Base-by-base conservation (phyloP, 2,329 filamentous ascomycete species). In the Myriosclerotinia duriaeana region DNA sequence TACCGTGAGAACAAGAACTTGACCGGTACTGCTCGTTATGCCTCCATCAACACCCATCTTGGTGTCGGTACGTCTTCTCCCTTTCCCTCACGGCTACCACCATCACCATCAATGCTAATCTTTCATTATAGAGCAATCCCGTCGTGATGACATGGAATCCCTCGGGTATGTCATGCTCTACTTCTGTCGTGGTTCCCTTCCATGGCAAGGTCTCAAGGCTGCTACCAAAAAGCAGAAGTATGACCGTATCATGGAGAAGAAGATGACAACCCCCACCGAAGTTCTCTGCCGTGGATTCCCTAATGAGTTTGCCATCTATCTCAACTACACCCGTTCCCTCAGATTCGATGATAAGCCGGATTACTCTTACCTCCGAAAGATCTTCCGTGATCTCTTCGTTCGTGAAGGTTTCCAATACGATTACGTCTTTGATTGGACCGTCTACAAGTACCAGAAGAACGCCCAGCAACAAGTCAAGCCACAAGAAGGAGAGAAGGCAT, bases 1-100 rank as follows among this genome's bases (percentile, higher is more conserved):
- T 98, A 99, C 86, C 89, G 95, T 83, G 95, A 98, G 92, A 98
- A 98, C 89, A 98, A 99, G 91, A 98, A 98, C 87, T 84, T 99
- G 81, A 99, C 95, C 65, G 95, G 95, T 79, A 99, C 95, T 76
- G 95, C 95, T 75, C 94, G 95, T 79, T 99, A 99, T 81, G 95
- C 95, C 70, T 96, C 91, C 70, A 99, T 99, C 84, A 99, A 99
- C 85, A 99, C 95, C 69, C 95, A 99, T 78, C 83, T 98, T 78
- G 95, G 95, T 80, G 95, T 98, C 74, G 89, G 88, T 90, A 86
- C 72, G 86, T 84, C 67, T 72, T 15, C 26, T 20, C 22, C 42
- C 34, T n/a, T 50, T 8, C 46, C 46, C 17, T 15, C 15, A 17
- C 22, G 40, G n/a, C n/a, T n/a, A 20, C 20, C 34, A 42, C n/a